Percentiles rank a stretch among this genome's conserved stretches.
Conservation (phyloP, 23 red algal genomes). For the Gracilaria domingensis region DNA sequence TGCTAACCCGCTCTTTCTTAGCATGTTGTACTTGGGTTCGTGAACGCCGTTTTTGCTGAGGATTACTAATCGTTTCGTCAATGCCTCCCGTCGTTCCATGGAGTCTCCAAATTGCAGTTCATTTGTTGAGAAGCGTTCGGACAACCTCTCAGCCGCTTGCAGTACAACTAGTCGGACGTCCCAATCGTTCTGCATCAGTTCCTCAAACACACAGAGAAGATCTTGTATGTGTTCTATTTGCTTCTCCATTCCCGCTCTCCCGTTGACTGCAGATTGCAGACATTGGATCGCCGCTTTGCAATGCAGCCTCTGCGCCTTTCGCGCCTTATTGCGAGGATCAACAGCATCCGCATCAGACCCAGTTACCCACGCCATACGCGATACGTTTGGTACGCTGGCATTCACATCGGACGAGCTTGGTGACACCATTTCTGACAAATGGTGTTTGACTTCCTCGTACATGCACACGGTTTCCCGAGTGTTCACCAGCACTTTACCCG, state of each 20-base stretch:
- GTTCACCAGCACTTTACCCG: slow-evolving; percentile 29
- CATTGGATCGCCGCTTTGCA: slow-evolving; percentile 47
- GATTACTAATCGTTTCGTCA: slow-evolving; percentile 25
- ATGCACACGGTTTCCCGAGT: slow-evolving; percentile 18
- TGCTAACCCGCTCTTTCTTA: slow-evolving; percentile 4
- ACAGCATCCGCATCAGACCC: slow-evolving; percentile 67
- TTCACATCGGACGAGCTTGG: background rate
- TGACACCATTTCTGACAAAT: slow-evolving; percentile 20
- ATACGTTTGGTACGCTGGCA: slow-evolving; percentile 1
- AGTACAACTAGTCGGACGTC: slow-evolving; percentile 41
- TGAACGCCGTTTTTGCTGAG: slow-evolving; percentile 35
- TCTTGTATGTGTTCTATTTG: slow-evolving; percentile 28
- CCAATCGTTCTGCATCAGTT: slow-evolving; percentile 51
- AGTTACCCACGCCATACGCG: slow-evolving; percentile 56
- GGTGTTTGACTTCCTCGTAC: slow-evolving; percentile 32
- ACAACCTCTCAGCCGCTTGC: slow-evolving; percentile 20
- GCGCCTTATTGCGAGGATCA: slow-evolving; percentile 60
- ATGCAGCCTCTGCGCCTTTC: slow-evolving; percentile 43
- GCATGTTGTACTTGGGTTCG: slow-evolving; percentile 43
- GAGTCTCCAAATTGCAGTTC: background rate
- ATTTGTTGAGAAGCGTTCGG: background rate
- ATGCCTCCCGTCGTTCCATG: background rate
- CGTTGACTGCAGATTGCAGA: slow-evolving; percentile 12
- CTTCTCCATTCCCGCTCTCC: background rate
- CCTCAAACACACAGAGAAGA: slow-evolving; percentile 38